Conservation (phyloP, 805 yeast species). For the Spathaspora sp. region DNA sequence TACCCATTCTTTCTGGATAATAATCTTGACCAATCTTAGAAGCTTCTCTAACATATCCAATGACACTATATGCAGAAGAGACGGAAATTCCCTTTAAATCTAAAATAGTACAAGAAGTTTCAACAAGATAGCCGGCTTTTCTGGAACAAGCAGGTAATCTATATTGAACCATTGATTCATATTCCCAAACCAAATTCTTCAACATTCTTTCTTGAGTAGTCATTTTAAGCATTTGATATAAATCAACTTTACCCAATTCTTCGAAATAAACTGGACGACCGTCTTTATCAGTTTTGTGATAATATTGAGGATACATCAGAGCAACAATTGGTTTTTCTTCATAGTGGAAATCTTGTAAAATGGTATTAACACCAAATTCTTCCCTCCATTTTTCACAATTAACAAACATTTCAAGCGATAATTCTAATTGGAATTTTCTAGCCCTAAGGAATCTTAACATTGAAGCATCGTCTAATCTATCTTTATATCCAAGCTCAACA, state of each 20-base stretch:
- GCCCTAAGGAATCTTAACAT: slow-evolving; percentile 87
- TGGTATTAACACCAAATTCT: slow-evolving; percentile 81
- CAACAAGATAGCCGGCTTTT: slow-evolving; percentile 70
- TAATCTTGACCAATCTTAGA: slow-evolving; percentile 93
- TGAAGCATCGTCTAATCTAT: slow-evolving; percentile 84
- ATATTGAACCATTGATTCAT: slow-evolving; percentile 79
- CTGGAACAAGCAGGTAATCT: slow-evolving; percentile 95
- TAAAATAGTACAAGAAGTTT: slow-evolving; percentile 94
- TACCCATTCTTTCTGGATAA: slow-evolving; percentile 99
- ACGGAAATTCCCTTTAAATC: slow-evolving; percentile 94
- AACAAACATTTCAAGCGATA: slow-evolving; percentile 78
- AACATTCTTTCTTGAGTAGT: slow-evolving; percentile 96
- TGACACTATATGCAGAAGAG: slow-evolving; percentile 77
- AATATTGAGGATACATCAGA: slow-evolving; percentile 89
- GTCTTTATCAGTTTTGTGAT: slow-evolving; percentile 94
- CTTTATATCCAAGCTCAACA: slow-evolving; percentile 61
- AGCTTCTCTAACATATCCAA: slow-evolving; percentile 88
- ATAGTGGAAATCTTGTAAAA: slow-evolving; percentile 83
- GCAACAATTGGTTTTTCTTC: slow-evolving; percentile 92
- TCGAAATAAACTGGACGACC: slow-evolving; percentile 96
- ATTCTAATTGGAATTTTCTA: slow-evolving; percentile 82
- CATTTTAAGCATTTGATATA: slow-evolving; percentile 86
- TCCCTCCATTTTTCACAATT: slow-evolving; percentile 91
- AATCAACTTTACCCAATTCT: slow-evolving; percentile 87
- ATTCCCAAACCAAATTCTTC: slow-evolving; percentile 95